Evolutionary conservation across 805 yeast genomes (phyloP), one percentile per base, ranked within the genome.

Genomic region (Starmerella lactis-condensi): DNA sequence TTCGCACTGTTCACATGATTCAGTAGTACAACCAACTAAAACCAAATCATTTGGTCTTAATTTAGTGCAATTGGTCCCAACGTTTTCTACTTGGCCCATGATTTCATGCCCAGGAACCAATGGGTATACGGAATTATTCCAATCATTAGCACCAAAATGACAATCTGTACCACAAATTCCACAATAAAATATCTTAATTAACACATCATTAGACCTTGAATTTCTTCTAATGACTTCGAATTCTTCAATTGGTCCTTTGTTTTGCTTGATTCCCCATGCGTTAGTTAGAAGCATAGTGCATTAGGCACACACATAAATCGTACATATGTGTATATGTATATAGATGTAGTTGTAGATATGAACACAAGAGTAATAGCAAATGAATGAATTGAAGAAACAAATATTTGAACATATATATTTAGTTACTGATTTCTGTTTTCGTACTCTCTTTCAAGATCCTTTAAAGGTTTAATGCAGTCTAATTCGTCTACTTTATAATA

Each of bases 11-110:
- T 61, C 52, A 57, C 89, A 76, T 19, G 75, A 57, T 36, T 55
- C 57, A 15, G 63, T 58, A 47, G 67, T 72, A 19, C 89, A 85
- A 43, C 92, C 91, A 30, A 75, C 64, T 31, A 89, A 91, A 20
- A 75, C 89, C 39, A 81, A 60, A 41, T 78, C 73, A 32, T 91
- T 92, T 11, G 72, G 51, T 49, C 61, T 57, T 53, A 60, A 33
- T 38, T 58, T 57, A 12, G 51, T 43, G 9, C 41, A 75, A 70
- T 65, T 56, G 11, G 59, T 43, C 35, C 85, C 92, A 26, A 74
- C 57, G 20, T 24, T 72, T 19, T 39, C 37, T 21, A 51, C 52
- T 17, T 32, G 39, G 9, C 58, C 58, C 24, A 48, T 45, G 24
- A 53, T 51, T 32, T 53, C 72, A 48, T 67, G 72, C 24, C 73